Percentiles rank a stretch among this genome's conserved stretches.
These are phyloP conservation scores for Acanthamoeba healyi DNA, from an alignment of 208 protist species.

Conservation along the genomic window DNA sequence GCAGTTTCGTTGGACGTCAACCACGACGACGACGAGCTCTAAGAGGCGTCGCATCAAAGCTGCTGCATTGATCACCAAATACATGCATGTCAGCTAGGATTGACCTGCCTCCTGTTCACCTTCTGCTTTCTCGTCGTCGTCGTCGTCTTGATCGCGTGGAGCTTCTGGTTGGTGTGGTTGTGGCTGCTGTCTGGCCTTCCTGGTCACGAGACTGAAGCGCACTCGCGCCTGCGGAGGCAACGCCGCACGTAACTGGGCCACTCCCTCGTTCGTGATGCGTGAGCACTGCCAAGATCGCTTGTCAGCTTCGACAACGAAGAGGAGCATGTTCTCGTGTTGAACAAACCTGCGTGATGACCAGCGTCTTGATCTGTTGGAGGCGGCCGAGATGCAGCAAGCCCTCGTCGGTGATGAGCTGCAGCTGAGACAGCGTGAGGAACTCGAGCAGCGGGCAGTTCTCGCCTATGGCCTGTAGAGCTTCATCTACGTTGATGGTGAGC, in stretches of 20 bases:
- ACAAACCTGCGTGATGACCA: slow-evolving; percentile 2
- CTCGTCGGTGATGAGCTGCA: background rate
- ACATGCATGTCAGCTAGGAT: no score
- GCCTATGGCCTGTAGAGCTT: background rate
- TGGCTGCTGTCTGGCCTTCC: background rate
- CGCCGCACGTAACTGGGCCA: background rate
- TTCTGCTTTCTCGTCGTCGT: background rate
- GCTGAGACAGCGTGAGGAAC: slow-evolving; percentile 28
- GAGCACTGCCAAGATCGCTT: slow-evolving; percentile 2
- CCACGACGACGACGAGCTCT: no score
- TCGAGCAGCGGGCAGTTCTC: background rate
- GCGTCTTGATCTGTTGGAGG: slow-evolving; percentile 11
- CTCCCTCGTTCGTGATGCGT: background rate
- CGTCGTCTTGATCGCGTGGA: no score
- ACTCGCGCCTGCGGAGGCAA: background rate
- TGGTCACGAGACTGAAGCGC: background rate
- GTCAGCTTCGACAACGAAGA: no score
- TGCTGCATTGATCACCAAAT: no score
- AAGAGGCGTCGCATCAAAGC: no score
- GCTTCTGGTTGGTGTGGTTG: no score
- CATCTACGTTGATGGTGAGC: background rate
- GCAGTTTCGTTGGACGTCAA: no score
- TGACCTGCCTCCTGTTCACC: no score
- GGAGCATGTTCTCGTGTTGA: no score
- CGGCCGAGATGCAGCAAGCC: background rate